Evolutionary conservation across 306 rosid species (phyloP).

Genomic region (Inga oerstediana): DNA sequence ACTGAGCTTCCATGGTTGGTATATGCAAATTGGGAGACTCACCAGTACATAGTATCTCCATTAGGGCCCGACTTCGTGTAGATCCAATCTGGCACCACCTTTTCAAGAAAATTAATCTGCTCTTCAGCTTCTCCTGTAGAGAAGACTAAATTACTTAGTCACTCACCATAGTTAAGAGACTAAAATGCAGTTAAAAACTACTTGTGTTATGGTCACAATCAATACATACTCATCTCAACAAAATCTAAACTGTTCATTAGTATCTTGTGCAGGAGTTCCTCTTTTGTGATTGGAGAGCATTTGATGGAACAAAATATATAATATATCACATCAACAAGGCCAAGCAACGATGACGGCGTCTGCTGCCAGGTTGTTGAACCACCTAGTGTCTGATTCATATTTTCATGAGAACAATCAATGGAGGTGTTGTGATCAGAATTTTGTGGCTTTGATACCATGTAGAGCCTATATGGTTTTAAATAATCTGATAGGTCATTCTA

Average conservation of each 20-base stretch:
- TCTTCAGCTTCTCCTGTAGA: constrained; percentile 70
- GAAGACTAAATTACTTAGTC: constrained; percentile 2
- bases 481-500: too few relatives aligned
- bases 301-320: constrained; percentile 52
- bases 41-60: constrained; percentile 64
- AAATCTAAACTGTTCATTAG: constrained; percentile 56
- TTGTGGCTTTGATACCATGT: too few relatives aligned
- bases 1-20: not conserved
- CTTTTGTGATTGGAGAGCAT: constrained; percentile 62
- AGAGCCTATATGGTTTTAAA: too few relatives aligned
- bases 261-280: constrained; percentile 76
- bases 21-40: constrained; percentile 19
- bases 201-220: constrained; percentile 14
- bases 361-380: constrained; percentile 22
- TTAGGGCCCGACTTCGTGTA: constrained; percentile 46
- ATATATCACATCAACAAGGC: constrained; percentile 57
- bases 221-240: constrained; percentile 57
- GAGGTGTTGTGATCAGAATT: too few relatives aligned
- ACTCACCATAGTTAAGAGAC: not conserved
- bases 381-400: constrained; percentile 27
- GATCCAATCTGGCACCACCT: constrained; percentile 66
- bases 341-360: constrained; percentile 41
- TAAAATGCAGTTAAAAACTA: constrained; percentile 21
- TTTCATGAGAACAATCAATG: constrained; percentile 31
- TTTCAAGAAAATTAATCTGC: constrained; percentile 53